Conservation (phyloP, 768 basidiomycete species). For the Trametes cinnabarina region DNA sequence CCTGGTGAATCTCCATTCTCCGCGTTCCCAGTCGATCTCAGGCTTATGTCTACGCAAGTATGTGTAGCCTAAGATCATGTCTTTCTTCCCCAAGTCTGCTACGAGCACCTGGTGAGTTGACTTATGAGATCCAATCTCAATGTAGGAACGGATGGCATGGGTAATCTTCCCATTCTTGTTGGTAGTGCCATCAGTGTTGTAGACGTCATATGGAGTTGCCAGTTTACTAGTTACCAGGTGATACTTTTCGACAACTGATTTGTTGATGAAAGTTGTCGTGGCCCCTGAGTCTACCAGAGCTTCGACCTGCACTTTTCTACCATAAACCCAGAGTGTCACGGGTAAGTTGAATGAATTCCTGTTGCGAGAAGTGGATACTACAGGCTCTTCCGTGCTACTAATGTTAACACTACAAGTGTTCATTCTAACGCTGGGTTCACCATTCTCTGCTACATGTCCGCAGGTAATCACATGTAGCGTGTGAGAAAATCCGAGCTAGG, state of each 20-base stretch:
- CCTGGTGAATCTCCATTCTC: neutral
- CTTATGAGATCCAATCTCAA: neutral
- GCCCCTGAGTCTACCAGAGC: slow-evolving; percentile 1
- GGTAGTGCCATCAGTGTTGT: slow-evolving; percentile 18
- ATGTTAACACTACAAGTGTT: neutral
- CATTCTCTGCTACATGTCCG: neutral
- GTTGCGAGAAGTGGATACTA: neutral
- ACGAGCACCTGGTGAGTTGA: neutral
- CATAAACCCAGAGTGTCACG: neutral
- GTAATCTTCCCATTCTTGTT: slow-evolving; percentile 18
- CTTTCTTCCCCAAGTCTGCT: neutral
- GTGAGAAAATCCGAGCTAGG: neutral
- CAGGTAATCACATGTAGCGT: neutral
- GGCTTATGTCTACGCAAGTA: neutral
- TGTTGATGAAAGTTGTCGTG: neutral
- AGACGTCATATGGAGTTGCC: slow-evolving; percentile 15
- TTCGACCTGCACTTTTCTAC: neutral
- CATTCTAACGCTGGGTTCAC: neutral
- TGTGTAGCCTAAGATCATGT: neutral
- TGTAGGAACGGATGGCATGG: slow-evolving; percentile 4
- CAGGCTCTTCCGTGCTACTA: neutral
- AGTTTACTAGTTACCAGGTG: slow-evolving; percentile 7
- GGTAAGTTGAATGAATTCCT: neutral
- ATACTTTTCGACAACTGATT: slow-evolving; percentile 11
- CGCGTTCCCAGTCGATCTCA: neutral